These are phyloP conservation scores for Pythium biforme DNA, from an alignment of 352 stramenopile genomes.

Conservation along the genomic window DNA sequence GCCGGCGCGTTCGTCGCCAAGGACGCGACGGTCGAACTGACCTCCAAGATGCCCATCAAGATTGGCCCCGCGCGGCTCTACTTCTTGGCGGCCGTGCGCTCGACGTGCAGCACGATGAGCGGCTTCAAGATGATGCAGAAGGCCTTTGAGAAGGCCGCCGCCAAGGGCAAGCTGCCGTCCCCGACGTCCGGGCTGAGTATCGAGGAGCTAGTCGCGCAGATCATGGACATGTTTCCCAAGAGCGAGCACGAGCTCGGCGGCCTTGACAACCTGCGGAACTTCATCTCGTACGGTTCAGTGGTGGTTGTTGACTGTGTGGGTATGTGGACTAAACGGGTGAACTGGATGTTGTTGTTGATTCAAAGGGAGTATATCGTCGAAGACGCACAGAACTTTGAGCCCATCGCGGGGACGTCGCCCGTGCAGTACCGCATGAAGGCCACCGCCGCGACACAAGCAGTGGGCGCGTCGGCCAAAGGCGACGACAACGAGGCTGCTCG, in stretches of 20 bases:
- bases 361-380: slow-evolving; percentile 38
- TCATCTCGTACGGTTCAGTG: slow-evolving; percentile 53
- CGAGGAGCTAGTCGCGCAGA: slow-evolving; percentile 66
- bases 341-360: not conserved
- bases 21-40: slow-evolving; percentile 66
- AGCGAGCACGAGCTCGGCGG: slow-evolving; percentile 77
- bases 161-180: slow-evolving; percentile 25
- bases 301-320: not conserved
- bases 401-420: slow-evolving; percentile 20
- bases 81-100: slow-evolving; percentile 72
- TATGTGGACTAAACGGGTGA: not conserved
- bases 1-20: slow-evolving; percentile 68
- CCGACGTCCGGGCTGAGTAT: slow-evolving; percentile 40
- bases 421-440: slow-evolving; percentile 33
- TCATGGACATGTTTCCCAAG: slow-evolving; percentile 70
- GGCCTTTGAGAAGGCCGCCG: slow-evolving; percentile 77
- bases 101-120: slow-evolving; percentile 78
- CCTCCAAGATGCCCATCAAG: slow-evolving; percentile 73
- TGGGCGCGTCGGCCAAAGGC: not conserved
- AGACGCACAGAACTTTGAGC: slow-evolving; percentile 39
- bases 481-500: slow-evolving; percentile 10
- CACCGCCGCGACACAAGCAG: not conserved
- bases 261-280: slow-evolving; percentile 56
- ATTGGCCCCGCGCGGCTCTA: slow-evolving; percentile 76
- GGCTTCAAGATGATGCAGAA: slow-evolving; percentile 80